These are phyloP conservation scores for Musa acuminata DNA, from an alignment of 176 grass and related monocot species.

Conservation along the genomic window DNA sequence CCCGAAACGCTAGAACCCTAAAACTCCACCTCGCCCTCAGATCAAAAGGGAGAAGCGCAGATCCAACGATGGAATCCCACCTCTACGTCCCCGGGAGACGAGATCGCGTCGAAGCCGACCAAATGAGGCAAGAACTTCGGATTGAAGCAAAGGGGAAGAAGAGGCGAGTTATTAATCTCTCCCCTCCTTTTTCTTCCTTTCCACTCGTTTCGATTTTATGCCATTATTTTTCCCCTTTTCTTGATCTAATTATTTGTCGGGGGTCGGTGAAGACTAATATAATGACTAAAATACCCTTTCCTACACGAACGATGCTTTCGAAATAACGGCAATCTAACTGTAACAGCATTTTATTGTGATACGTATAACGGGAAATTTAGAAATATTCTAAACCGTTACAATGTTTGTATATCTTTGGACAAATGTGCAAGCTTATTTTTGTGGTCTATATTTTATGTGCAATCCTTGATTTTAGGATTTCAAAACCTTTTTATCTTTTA, in stretches of 20 bases:
- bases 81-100: conserved; percentile 3
- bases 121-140: background rate
- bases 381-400: too few species aligned
- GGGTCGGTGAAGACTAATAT: background rate
- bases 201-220: background rate
- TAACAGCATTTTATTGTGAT: background rate
- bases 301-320: background rate
- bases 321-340: background rate
- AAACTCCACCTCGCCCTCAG: conserved; percentile 6
- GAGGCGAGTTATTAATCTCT: background rate
- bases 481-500: too few species aligned
- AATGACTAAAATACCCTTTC: background rate
- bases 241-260: background rate
- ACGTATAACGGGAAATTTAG: too few species aligned
- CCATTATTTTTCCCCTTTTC: background rate
- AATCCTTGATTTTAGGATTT: too few species aligned
- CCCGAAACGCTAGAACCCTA: background rate
- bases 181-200: background rate
- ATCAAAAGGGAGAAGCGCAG: conserved; percentile 19
- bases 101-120: conserved; percentile 17
- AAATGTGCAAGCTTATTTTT: too few species aligned
- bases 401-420: too few species aligned
- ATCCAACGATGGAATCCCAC: conserved; percentile 18
- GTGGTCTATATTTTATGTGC: too few species aligned
- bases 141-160: background rate